Percentiles rank a stretch among this genome's conserved stretches.
These are phyloP conservation scores for Scleroderma citrinum DNA, from an alignment of 768 basidiomycete genomes.

Conservation along the genomic window DNA sequence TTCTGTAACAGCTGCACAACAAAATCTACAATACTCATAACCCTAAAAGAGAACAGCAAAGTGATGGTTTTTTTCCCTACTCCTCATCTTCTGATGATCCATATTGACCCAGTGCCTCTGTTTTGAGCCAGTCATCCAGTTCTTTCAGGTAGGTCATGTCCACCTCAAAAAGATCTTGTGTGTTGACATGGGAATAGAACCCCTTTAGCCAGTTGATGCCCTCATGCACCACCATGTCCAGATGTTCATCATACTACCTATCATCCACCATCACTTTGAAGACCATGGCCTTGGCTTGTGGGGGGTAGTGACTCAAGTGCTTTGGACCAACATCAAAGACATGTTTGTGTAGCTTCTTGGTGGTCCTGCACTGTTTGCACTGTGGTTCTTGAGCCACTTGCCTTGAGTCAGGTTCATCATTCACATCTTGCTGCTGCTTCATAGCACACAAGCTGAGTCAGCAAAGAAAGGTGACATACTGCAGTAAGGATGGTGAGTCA, in stretches of 20 bases:
- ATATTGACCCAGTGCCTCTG: neutral
- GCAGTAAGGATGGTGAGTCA: too few relatives aligned
- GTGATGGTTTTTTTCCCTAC: neutral
- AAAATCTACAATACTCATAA: too few relatives aligned
- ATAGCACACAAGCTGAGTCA: neutral
- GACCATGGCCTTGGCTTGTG: neutral
- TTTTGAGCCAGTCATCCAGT: neutral
- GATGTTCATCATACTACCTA: too few relatives aligned
- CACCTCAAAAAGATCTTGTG: too few relatives aligned
- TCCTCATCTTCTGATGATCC: neutral
- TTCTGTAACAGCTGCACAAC: too few relatives aligned
- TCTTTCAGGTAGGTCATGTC: neutral
- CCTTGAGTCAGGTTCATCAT: neutral
- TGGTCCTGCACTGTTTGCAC: neutral
- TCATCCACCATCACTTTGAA: neutral
- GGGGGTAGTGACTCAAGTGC: neutral
- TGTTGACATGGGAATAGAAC: too few relatives aligned
- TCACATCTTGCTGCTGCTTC: neutral
- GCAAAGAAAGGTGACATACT: neutral
- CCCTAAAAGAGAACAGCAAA: neutral
- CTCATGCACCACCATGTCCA: too few relatives aligned
- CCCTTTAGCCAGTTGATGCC: too few relatives aligned
- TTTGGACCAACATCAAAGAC: neutral
- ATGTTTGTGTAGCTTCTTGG: neutral
- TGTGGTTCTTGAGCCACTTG: neutral